Evolutionary conservation across 176 grass and related monocot species (phyloP), one percentile per base, ranked within the genome.

Genomic region (Cenchrus fungigraminus): DNA sequence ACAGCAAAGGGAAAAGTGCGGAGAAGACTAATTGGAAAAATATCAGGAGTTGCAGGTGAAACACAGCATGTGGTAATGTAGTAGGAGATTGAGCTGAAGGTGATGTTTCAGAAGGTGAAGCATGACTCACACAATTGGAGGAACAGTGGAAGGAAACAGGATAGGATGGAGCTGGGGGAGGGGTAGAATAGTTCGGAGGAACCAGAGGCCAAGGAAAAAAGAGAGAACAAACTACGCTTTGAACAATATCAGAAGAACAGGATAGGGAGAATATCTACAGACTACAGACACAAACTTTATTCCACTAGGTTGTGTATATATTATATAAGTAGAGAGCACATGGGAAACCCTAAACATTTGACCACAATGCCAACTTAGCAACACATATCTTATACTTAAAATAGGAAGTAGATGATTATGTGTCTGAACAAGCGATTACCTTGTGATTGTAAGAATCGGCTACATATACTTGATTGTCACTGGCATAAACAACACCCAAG

Each of bases 371-470:
- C 45, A 65, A 63, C 42, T 65, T 65, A 66, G 61, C 25, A 52
- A 17, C 44, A 65, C 17, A 42, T 80, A 52, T 54, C 12, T 55
- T 37, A 53, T 1, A 53, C 9, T 52, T 34, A 40, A 52, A 29
- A 37, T 17, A 58, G 73, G 12, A 32, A 74, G 2, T 46, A 67
- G 22, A 70, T 55, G 42, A 65, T 55, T 56, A 52, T 58, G 5
- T 81, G n/a, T 69, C 62, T 84, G 57, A 89, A 54, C 32, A 90
- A 66, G 28, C 80, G 66, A 40, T 54, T 94, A 98, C 96, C 96
- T 98, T 95, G 89, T 98, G 96, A 77, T 98, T 98, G 66, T 98
- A 98, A 58, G 96, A 95, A 91, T 98, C 96, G 53, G 96, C 91
- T 83, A 98, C 37, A 80, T 98, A 98, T 83, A 98, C 87, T 88